Evolutionary conservation across 2,329 filamentous ascomycete species (phyloP), one percentile per base, ranked within the genome.

Genomic region (Colletotrichum sp.): DNA sequence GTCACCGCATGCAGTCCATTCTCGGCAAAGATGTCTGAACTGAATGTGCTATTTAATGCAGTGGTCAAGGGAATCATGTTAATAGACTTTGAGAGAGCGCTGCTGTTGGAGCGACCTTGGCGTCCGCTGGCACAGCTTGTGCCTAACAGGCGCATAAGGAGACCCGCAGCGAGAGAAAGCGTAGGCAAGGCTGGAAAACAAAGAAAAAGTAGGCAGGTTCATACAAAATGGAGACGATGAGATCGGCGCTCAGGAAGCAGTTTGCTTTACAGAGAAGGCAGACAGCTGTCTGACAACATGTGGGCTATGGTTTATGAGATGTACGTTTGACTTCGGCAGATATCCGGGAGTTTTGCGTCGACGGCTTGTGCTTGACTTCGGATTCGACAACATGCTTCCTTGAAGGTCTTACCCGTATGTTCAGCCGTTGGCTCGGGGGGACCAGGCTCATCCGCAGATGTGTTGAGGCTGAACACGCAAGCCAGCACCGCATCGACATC

Each of bases 1-100:
- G 52, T 78, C 74, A 12, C 72, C 84, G 26, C 26, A 36, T 5
- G 74, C 75, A 10, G 69, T 85, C 6, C 80, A 84, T 77, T 10
- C 52, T 64, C 24, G 77, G 44, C 59, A 75, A 74, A 7, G 82
- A 84, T 66, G 68, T 81, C 5, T 71, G 78, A 24, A 4, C 60
- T 66, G 26, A 84, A 85, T 65, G 79, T 84, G 59, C 77, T 78
- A 3, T 28, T 30, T 6, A 80, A 82, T 69, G 30, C 34, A 1
- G 78, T 80, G 74, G 80, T 78, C 1, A 71, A 75, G 7, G 36
- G 78, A 16, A 71, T 83, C 15, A 82, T 84, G 73, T 73, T 84
- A 1, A 82, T 84, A 30, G 80, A 84, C 75, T 84, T 85, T 76
- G 79, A 84, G 69, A 75, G 80, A 44, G 78, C 81, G 24, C 55